Evolutionary conservation across 2,329 filamentous ascomycete species (phyloP).

Genomic region (Neocucurbitaria cava): DNA sequence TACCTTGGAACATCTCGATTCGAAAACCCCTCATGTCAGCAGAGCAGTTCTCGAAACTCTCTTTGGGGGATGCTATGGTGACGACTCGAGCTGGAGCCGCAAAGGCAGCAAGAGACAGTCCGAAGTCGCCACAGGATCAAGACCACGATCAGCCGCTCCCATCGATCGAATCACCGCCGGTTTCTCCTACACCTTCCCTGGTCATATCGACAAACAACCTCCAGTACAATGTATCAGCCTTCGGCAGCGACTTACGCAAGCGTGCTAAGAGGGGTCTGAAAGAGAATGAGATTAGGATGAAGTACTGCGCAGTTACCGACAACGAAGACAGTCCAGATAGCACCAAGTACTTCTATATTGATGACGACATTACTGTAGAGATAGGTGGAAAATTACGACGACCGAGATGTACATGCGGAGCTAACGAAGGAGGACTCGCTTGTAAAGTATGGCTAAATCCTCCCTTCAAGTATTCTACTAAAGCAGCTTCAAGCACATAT

Average conservation of each 20-base stretch:
- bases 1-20: slow-evolving; percentile 18
- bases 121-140: slow-evolving; percentile 22
- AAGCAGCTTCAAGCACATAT: slow-evolving; percentile 42
- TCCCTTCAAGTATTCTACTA: background rate
- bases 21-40: slow-evolving; percentile 42
- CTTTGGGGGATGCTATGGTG: slow-evolving; percentile 47
- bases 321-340: slow-evolving; percentile 27
- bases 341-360: slow-evolving; percentile 44
- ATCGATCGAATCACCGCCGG: slow-evolving; percentile 26
- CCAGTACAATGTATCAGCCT: slow-evolving; percentile 42
- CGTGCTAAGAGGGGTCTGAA: slow-evolving; percentile 41
- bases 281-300: slow-evolving; percentile 45
- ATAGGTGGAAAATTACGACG: slow-evolving; percentile 34
- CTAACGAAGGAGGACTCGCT: slow-evolving; percentile 40
- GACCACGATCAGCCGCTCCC: slow-evolving; percentile 31
- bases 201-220: slow-evolving; percentile 45
- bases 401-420: slow-evolving; percentile 45
- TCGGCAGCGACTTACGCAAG: slow-evolving; percentile 40
- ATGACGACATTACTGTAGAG: slow-evolving; percentile 45
- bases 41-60: slow-evolving; percentile 46
- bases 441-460: slow-evolving; percentile 39
- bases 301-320: slow-evolving; percentile 40
- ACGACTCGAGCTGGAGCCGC: slow-evolving; percentile 46
- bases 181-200: slow-evolving; percentile 39
- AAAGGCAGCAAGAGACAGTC: slow-evolving; percentile 31